phyloP scores from a whole-genome alignment of 768 basidiomycete genomes.

The Cyathus striatus region DNA sequence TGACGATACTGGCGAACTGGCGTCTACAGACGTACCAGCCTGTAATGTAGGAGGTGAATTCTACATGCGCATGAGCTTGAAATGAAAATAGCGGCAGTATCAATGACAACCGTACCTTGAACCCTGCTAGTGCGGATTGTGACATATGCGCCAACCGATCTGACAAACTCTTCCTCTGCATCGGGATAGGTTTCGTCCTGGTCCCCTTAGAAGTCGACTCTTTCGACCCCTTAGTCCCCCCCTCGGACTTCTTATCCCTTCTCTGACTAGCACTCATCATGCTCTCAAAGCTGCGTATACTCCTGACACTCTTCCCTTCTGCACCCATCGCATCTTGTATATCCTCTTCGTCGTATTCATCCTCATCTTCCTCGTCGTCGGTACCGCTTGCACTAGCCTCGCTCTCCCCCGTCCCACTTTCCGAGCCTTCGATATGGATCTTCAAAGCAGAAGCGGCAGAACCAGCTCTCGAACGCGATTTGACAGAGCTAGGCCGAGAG shows the following conservation, averaged over 20 bases:
- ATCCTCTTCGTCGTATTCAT: conserved; percentile 34
- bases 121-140: conserved; percentile 45
- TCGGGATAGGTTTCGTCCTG: conserved; percentile 30
- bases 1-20: conserved; percentile 13
- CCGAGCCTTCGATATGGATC: conserved; percentile 31
- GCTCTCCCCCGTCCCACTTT: conserved; percentile 31
- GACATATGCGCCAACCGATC: conserved; percentile 82
- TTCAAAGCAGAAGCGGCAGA: conserved; percentile 9
- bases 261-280: conserved; percentile 21
- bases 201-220: too few species aligned
- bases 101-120: conserved; percentile 24
- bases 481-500: conserved; percentile 34
- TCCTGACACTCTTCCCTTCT: conserved; percentile 23
- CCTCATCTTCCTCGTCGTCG: conserved; percentile 36
- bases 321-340: conserved; percentile 29
- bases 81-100: background rate
- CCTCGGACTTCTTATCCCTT: too few species aligned
- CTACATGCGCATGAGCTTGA: conserved; percentile 5
- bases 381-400: conserved; percentile 35
- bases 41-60: conserved; percentile 28
- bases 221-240: too few species aligned
- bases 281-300: background rate
- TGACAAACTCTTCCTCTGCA: conserved; percentile 63
- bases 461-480: conserved; percentile 30
- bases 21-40: conserved; percentile 28